Percentiles rank a stretch among this genome's conserved stretches.
Evolutionary conservation across 305 asterid species (phyloP).

Genomic region (Solanum hybrid): DNA sequence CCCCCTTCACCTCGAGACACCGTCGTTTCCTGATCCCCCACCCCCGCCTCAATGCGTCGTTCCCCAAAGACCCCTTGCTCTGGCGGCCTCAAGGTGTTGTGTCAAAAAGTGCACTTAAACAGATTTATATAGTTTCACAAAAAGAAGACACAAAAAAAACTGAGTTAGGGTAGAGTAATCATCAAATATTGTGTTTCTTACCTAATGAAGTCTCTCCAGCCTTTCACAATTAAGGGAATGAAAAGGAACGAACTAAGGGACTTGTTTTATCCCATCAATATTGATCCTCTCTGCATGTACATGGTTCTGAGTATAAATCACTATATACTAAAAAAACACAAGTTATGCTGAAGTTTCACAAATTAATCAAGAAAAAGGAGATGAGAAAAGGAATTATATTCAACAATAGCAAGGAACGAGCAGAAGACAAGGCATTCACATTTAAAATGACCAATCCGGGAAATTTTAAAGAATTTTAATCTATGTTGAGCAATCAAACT

Average conservation of each 20-base stretch:
- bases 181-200: neutral
- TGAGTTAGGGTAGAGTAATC: neutral
- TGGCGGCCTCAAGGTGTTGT: too few species aligned
- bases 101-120: neutral
- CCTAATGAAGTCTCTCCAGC: neutral
- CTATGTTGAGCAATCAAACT: neutral
- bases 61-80: too few species aligned
- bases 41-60: fast-evolving
- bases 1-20: too few species aligned
- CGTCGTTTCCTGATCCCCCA: too few species aligned
- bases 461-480: too few species aligned
- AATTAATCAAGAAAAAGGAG: neutral
- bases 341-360: neutral
- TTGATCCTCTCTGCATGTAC: neutral
- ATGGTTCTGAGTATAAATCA: neutral
- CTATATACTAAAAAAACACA: neutral
- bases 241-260: neutral
- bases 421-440: neutral
- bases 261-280: neutral
- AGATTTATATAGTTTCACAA: too few species aligned
- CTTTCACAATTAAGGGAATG: neutral
- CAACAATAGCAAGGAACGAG: neutral
- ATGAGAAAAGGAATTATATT: too few species aligned
- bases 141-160: neutral
- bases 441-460: neutral